Percentiles rank a stretch among this genome's conserved stretches.
phyloP scores from a whole-genome alignment of 1,139 yeast species.

The Yamadazyma trypodendri region DNA sequence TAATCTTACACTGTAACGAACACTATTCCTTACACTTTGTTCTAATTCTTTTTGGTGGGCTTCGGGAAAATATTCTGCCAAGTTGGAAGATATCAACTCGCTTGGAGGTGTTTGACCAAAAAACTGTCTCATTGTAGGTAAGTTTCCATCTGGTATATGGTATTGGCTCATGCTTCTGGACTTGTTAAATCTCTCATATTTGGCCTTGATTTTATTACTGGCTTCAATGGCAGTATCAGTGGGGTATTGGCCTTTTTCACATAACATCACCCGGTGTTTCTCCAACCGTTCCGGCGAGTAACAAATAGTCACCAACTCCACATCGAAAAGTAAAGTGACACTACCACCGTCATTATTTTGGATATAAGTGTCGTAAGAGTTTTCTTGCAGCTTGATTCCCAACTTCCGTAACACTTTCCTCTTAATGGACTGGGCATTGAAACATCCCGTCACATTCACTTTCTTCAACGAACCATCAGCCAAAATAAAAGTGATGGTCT shows the following conservation, averaged over 20 bases:
- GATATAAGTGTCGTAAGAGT: slow-evolving; percentile 44
- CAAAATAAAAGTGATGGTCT: slow-evolving; percentile 61
- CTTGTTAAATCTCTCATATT: slow-evolving; percentile 31
- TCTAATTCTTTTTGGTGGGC: slow-evolving; percentile 72
- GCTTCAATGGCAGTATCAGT: slow-evolving; percentile 62
- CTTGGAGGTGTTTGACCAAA: slow-evolving; percentile 94
- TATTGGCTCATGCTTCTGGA: slow-evolving; percentile 21
- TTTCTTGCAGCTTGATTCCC: slow-evolving; percentile 44
- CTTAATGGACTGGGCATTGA: slow-evolving; percentile 77
- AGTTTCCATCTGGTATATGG: slow-evolving; percentile 24
- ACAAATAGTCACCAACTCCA: slow-evolving; percentile 79
- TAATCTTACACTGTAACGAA: slow-evolving; percentile 67
- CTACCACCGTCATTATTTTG: slow-evolving; percentile 21
- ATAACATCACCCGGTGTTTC: slow-evolving; percentile 70
- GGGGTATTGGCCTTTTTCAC: slow-evolving; percentile 64
- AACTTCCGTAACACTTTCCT: slow-evolving; percentile 64
- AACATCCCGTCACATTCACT: slow-evolving; percentile 77
- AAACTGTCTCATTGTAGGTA: slow-evolving; percentile 49
- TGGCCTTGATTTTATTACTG: slow-evolving; percentile 45
- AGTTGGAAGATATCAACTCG: slow-evolving; percentile 83
- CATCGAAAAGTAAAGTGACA: slow-evolving; percentile 64
- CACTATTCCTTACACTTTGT: slow-evolving; percentile 81
- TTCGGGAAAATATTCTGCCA: slow-evolving; percentile 90
- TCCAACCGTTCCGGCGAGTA: slow-evolving; percentile 72
- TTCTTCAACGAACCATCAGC: slow-evolving; percentile 75